A percentile compares a stretch with the other conserved stretches of the same genome.
Conservation (phyloP, 371 early-diverging fungal species). For the Zychaea mexicana region DNA sequence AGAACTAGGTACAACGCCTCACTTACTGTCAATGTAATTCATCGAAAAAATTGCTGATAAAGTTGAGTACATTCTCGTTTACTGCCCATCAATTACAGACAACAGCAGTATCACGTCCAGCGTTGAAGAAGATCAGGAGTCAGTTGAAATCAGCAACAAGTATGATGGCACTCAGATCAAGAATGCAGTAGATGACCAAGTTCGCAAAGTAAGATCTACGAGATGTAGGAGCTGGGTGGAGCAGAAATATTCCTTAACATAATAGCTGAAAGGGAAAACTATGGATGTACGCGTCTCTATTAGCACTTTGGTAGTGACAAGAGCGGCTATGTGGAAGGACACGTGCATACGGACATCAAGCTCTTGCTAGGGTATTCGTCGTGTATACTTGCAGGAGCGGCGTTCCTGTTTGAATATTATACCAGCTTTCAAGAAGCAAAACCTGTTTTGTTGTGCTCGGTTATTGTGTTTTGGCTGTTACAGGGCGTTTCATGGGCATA, state of each 20-base stretch:
- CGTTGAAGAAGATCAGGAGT: constrained; percentile 20
- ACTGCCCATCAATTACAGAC: background rate
- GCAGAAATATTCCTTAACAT: too few species aligned
- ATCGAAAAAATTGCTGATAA: background rate
- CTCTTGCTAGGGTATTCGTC: constrained; percentile 44
- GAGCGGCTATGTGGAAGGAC: constrained; percentile 25
- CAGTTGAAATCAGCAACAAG: constrained; percentile 37
- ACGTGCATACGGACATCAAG: constrained; percentile 43
- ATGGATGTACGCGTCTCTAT: background rate
- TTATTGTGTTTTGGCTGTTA: constrained; percentile 36
- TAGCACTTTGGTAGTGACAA: constrained; percentile 27
- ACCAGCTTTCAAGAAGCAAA: constrained; percentile 37
- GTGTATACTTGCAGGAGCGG: constrained; percentile 37
- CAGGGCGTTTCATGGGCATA: constrained; percentile 28
- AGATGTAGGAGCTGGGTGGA: too few species aligned
- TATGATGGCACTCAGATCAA: constrained; percentile 42
- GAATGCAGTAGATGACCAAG: constrained; percentile 47
- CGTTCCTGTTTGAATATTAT: constrained; percentile 43
- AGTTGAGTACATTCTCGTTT: background rate
- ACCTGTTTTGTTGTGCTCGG: constrained; percentile 26
- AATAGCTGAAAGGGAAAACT: too few species aligned
- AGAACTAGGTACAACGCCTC: background rate
- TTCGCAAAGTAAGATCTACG: constrained; percentile 29
- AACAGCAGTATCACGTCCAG: background rate
- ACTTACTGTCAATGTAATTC: background rate